These are phyloP conservation scores for Groenewaldozyma tartarivorans DNA, from an alignment of 805 yeast genomes.

Conservation along the genomic window DNA sequence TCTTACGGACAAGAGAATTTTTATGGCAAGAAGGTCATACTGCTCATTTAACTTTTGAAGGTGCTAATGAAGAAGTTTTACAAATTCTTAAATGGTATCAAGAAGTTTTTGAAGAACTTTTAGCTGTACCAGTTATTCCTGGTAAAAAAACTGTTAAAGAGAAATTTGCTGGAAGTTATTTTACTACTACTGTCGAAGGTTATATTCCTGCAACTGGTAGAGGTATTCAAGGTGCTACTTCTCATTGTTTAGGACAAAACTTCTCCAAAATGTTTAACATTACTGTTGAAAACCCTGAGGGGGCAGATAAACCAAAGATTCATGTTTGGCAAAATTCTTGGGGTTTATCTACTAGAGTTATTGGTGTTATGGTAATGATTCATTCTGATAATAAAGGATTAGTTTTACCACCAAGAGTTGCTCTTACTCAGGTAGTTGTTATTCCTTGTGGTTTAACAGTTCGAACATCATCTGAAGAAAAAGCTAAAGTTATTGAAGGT, in stretches of 20 bases:
- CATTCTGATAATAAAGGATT: slow-evolving; percentile 98
- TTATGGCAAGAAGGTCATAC: slow-evolving; percentile 99
- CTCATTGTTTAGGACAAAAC: slow-evolving; percentile 96
- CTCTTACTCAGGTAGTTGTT: slow-evolving; percentile 84
- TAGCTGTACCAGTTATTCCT: slow-evolving; percentile 95
- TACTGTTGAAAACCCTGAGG: slow-evolving; percentile 90
- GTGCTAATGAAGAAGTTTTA: slow-evolving; percentile 73
- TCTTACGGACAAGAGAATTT: slow-evolving; percentile 96
- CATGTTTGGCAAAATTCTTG: slow-evolving; percentile 95
- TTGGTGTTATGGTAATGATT: slow-evolving; percentile 99
- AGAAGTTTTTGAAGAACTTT: slow-evolving; percentile 75
- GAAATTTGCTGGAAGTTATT: slow-evolving; percentile 96
- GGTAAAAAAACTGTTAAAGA: slow-evolving; percentile 96
- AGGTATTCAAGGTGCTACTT: slow-evolving; percentile 99
- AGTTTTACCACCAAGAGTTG: slow-evolving; percentile 94
- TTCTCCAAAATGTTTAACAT: slow-evolving; percentile 98
- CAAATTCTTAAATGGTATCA: slow-evolving; percentile 82
- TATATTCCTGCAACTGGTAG: slow-evolving; percentile 97
- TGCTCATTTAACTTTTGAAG: slow-evolving; percentile 78
- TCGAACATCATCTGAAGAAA: slow-evolving; percentile 71
- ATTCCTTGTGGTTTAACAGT: slow-evolving; percentile 93
- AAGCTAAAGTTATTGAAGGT: slow-evolving; percentile 56
- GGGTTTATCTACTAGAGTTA: slow-evolving; percentile 97
- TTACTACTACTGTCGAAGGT: slow-evolving; percentile 94
- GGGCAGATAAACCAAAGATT: slow-evolving; percentile 73